Base-by-base conservation (phyloP, 2,329 filamentous ascomycete species). In the Aspergillus tanneri region DNA sequence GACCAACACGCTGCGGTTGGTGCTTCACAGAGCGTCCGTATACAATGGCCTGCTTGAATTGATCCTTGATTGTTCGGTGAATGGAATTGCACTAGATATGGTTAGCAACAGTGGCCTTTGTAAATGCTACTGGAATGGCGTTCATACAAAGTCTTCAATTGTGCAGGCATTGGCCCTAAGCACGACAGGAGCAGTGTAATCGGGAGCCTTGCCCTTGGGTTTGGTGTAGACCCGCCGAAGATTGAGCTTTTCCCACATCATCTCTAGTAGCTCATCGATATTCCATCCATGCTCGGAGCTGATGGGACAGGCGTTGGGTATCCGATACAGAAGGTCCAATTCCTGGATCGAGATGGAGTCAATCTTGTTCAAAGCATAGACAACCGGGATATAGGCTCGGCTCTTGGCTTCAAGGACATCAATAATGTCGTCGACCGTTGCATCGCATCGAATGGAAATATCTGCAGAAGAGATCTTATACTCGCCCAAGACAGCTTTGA, bases 291-390 rank as follows among this genome's bases (percentile, higher is more conserved):
- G 87, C 74, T 99, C 93, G 24, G 92, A 93, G 68, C 91, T 96
- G 73, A 99, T 97, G 22, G 93, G 93, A 50, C 93, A 93, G 11
- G 93, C 90, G 68, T 97, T 95, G 40, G 93, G 93, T 58, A 99
- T 99, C 34, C 92, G 86, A 74, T 99, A 97, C 22, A 99, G 79
- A 52, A 99, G 77, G 72, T 99, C 93, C 53, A 99, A 80, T 73
- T 99, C 93, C 73, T 99, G 92, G 60, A 99, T 97, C 43, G 89
- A 92, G 69, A 99, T 97, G 46, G 91, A 84, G 72, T 99, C 93
- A 60, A 99, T 99, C 78, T 99, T 99, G 82, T 99, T 99, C 63
- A 99, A 80, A 34, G 95, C 93, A 74, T 99, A 99, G 46, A 99
- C 89, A 56, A 97, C 93, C n/a, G 93, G 93, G 57, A 99, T 97